These are phyloP conservation scores for Aulographum hederae DNA, from an alignment of 2,329 filamentous ascomycete species.

Conservation along the genomic window DNA sequence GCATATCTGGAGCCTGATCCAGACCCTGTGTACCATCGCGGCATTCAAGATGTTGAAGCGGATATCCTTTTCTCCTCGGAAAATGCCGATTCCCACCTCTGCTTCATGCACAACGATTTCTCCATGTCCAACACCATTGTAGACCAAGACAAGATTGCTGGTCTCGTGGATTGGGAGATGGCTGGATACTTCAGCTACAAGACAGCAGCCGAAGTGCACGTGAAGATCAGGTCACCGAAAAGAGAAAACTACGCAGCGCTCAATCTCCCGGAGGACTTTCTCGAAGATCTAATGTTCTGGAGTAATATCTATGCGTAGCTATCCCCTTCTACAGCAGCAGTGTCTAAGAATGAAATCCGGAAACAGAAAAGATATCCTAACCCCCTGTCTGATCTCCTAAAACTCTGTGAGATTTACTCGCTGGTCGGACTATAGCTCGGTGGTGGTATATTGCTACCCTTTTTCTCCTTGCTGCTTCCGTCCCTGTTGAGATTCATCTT, in stretches of 20 bases:
- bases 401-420: too few relatives aligned
- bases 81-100: conserved; percentile 10
- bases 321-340: too few relatives aligned
- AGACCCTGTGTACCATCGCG: conserved; percentile 10
- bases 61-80: conserved; percentile 15
- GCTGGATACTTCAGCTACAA: conserved; percentile 18
- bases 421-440: too few relatives aligned
- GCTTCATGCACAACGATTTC: conserved; percentile 23
- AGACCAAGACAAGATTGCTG: conserved; percentile 19
- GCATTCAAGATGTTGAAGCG: conserved; percentile 15
- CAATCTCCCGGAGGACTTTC: background rate
- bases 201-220: conserved; percentile 10
- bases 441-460: too few relatives aligned
- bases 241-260: conserved; percentile 9
- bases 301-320: conserved; percentile 2
- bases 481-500: too few relatives aligned
- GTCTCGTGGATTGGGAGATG: conserved; percentile 25
- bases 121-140: conserved; percentile 20
- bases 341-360: too few relatives aligned
- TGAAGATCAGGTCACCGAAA: conserved; percentile 8
- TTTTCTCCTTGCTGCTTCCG: too few relatives aligned
- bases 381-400: too few relatives aligned
- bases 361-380: too few relatives aligned
- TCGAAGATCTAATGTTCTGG: conserved; percentile 2
- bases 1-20: conserved; percentile 10